phyloP scores from a whole-genome alignment of 2,329 filamentous ascomycete genomes.

The Colletotrichum sp. region DNA sequence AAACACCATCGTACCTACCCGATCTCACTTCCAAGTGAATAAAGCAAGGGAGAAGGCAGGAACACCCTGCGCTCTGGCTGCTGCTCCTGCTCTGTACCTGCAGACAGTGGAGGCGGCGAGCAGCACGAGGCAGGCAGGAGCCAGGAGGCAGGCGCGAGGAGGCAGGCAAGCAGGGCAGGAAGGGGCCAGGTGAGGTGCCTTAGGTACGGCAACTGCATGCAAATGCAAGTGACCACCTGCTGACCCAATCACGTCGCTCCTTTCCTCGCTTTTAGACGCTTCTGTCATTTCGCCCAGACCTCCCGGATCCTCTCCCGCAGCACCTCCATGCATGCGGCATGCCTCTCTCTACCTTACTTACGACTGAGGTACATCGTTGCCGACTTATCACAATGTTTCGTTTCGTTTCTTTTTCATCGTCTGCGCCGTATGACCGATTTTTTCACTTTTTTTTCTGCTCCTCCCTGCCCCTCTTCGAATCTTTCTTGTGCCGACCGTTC shows the following conservation, averaged over 20 bases:
- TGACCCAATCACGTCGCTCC: background rate
- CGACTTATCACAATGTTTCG: slow-evolving; percentile 3
- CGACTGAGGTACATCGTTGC: background rate
- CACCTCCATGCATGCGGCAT: background rate
- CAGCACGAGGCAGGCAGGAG: background rate
- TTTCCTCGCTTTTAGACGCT: background rate
- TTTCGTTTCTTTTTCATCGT: slow-evolving; percentile 9
- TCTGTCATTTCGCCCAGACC: slow-evolving; percentile 11
- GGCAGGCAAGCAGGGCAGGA: background rate
- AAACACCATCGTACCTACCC: background rate
- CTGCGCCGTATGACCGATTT: background rate
- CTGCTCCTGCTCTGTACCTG: background rate
- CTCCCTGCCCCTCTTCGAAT: background rate
- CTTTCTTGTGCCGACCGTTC: background rate
- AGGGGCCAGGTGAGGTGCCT: background rate
- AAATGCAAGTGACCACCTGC: background rate
- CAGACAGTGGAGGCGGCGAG: background rate
- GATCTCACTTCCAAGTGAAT: background rate
- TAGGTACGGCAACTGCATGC: background rate
- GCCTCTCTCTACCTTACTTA: background rate
- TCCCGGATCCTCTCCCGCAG: slow-evolving; percentile 9
- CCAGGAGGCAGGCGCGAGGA: background rate
- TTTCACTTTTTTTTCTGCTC: background rate
- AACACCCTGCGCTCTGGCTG: background rate
- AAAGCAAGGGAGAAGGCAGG: background rate